phyloP scores from a whole-genome alignment of 768 basidiomycete genomes.

The Tricholomella constricta region DNA sequence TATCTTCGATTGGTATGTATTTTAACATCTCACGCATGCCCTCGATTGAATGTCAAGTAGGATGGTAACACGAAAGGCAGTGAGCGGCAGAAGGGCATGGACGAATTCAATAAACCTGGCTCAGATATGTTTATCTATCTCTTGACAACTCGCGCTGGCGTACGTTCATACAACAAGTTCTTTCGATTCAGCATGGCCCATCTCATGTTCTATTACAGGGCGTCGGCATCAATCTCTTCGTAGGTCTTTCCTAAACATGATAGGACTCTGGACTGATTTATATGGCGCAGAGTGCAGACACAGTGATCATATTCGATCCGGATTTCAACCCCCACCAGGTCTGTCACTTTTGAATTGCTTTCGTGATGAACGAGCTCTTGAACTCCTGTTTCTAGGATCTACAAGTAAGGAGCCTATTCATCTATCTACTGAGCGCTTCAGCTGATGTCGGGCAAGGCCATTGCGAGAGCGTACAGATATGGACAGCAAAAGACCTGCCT shows the following conservation, averaged over 20 bases:
- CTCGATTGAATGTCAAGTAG: constrained; percentile 37
- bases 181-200: not conserved
- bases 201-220: constrained; percentile 44
- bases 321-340: constrained; percentile 99
- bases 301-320: constrained; percentile 91
- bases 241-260: constrained; percentile 19
- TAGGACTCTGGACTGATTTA: not conserved
- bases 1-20: constrained; percentile 71
- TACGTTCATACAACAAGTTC: constrained; percentile 25
- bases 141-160: constrained; percentile 88
- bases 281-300: constrained; percentile 77
- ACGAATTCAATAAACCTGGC: constrained; percentile 85
- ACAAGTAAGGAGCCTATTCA: constrained; percentile 63
- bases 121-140: constrained; percentile 93
- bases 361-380: not conserved
- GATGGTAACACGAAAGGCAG: constrained; percentile 88
- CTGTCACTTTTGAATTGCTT: constrained; percentile 18
- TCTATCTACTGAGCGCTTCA: not conserved
- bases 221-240: constrained; percentile 84
- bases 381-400: constrained; percentile 58
- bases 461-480: constrained; percentile 91
- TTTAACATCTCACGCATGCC: constrained; percentile 1
- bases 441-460: constrained; percentile 59
- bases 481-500: constrained; percentile 94
- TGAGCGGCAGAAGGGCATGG: constrained; percentile 92